Evolutionary conservation across 108 stramenopile species (phyloP).

Genomic region (Cyclostephanos invisitatus): DNA sequence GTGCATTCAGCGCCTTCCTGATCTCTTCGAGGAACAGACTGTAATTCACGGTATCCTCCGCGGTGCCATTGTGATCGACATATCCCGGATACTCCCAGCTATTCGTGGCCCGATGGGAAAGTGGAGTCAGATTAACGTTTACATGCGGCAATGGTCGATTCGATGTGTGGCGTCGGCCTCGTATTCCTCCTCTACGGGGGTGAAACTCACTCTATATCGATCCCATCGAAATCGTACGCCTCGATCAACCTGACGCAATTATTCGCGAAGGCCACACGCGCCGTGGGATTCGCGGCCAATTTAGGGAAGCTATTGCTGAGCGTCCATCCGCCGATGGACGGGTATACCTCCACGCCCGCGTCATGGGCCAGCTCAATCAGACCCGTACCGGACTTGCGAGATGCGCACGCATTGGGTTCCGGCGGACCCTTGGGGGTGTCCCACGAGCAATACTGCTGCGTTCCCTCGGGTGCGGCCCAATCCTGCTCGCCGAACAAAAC

Average conservation of each 20-base stretch:
- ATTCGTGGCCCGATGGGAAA: too few relatives aligned
- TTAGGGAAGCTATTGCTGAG: conserved; percentile 29
- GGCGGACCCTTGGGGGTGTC: conserved; percentile 13
- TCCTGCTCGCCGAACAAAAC: conserved; percentile 26
- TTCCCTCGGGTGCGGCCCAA: conserved; percentile 5
- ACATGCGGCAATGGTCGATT: too few relatives aligned
- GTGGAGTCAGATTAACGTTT: too few relatives aligned
- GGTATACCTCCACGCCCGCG: conserved; percentile 42
- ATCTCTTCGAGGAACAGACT: conserved; percentile 31
- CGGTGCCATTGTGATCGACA: conserved; percentile 27
- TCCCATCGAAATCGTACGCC: conserved; percentile 45
- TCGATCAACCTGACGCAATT: conserved; percentile 39
- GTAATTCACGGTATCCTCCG: conserved; percentile 36
- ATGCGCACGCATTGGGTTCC: not conserved
- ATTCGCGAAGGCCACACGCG: conserved; percentile 25
- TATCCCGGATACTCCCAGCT: conserved; percentile 39
- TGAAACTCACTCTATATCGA: conserved; percentile 42
- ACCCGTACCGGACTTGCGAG: conserved; percentile 17
- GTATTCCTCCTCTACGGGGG: too few relatives aligned
- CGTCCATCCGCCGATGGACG: conserved; percentile 42
- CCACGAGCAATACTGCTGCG: conserved; percentile 19
- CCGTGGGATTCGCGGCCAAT: conserved; percentile 14
- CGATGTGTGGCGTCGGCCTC: too few relatives aligned
- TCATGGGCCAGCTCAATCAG: conserved; percentile 27
- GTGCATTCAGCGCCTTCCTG: conserved; percentile 28